Conservation (phyloP, 805 yeast genomes). For the baker's yeast (Saccharomyces cerevisiae) region DNA sequence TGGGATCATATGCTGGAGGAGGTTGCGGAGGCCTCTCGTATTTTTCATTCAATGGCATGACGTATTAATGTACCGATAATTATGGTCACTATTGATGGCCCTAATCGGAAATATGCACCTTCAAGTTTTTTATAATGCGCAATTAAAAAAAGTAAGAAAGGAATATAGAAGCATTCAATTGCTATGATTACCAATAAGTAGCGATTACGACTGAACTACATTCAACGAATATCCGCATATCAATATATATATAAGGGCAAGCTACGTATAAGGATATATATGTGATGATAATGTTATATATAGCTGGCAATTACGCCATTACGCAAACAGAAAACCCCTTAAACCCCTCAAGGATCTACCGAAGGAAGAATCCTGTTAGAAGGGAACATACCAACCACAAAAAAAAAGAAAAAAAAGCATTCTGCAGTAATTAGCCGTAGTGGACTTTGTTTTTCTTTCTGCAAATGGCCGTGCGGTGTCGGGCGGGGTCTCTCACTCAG, state of each 20-base stretch:
- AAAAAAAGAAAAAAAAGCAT: neutral
- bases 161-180: neutral
- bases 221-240: neutral
- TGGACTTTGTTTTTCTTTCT: neutral
- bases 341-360: neutral
- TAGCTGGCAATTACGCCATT: too few relatives aligned
- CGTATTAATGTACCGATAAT: neutral
- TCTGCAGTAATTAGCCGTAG: neutral
- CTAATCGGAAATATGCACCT: neutral
- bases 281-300: neutral
- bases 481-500: neutral
- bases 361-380: neutral
- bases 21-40: slow-evolving; percentile 14
- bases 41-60: slow-evolving; percentile 5
- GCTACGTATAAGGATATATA: neutral
- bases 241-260: too few relatives aligned
- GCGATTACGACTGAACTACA: neutral
- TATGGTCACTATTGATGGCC: neutral
- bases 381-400: neutral
- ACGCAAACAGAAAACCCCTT: neutral
- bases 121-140: neutral
- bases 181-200: neutral
- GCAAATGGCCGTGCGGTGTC: neutral
- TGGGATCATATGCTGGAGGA: slow-evolving; percentile 11
- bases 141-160: neutral